Evolutionary conservation across 176 grass and related monocot genomes (phyloP), one percentile per base, ranked within the genome.

Genomic region (Cenchrus americanus): DNA sequence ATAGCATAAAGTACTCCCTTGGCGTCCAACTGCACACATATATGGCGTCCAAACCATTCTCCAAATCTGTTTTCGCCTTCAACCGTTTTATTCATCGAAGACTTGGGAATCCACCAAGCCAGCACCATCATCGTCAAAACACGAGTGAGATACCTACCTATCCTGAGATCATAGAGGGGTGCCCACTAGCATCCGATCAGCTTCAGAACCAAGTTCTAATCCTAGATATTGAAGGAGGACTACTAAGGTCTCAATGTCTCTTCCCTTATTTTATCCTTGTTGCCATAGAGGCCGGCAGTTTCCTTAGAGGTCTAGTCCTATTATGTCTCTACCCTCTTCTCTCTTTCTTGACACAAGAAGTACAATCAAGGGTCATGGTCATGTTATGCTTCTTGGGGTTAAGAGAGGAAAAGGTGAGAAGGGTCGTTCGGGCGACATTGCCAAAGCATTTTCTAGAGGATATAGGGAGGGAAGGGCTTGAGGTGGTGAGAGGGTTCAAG

Each of bases 181-280:
- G 43, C 51, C 79, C 87, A 42, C 48, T 41, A 32, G 21, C 73
- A 7, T 34, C 76, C 10, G 37, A 80, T 57, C 65, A 68, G 64
- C 47, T 86, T 34, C 83, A 48, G 43, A 76, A 82, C n/a, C 34
- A 83, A 81, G 89, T 70, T 78, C 62, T 97, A 64, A 67, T 97
- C 50, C 72, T 91, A 55, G 92, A 97, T 75, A 65, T 97, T 12
- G 92, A 97, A 90, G 90, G 90, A 69, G 90, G 77, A 12, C 75
- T 97, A 8, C 82, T 97, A 3, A 87, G 88, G 87, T 89, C 88
- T 17, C 63, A 78, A 22, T 97, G 88, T 69, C 84, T 79, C 46
- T 97, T 97, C 64, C 86, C 95, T 14, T 94, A 94, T 67, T 93
- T 97, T 79, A 89, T 97, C 88, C 64, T 97, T 80, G 71, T 97